Percentiles rank a stretch among this genome's conserved stretches.
Evolutionary conservation across 192 early-diverging fungal genomes (phyloP).

Genomic region (Coemansia sp.): DNA sequence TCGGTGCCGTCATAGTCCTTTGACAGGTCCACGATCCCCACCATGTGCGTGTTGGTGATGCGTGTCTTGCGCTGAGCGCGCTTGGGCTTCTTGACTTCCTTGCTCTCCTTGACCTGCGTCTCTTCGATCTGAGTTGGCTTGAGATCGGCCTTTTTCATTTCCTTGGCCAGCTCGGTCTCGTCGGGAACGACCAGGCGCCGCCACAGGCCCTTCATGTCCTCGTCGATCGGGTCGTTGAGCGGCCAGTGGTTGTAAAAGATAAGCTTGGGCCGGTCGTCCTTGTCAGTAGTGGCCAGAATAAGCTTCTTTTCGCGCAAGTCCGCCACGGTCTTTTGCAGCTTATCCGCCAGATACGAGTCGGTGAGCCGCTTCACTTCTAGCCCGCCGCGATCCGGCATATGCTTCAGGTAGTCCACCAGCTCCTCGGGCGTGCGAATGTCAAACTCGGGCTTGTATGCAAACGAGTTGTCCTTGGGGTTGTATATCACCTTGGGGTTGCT

Average conservation of each 20-base stretch:
- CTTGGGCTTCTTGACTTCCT: conserved; percentile 57
- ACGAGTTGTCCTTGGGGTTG: conserved; percentile 51
- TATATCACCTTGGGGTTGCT: conserved; percentile 63
- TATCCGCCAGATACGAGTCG: conserved; percentile 61
- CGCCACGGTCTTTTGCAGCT: conserved; percentile 13
- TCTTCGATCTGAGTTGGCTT: conserved; percentile 68
- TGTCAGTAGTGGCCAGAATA: conserved; percentile 60
- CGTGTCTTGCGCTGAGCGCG: conserved; percentile 62
- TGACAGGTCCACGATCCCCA: conserved; percentile 64
- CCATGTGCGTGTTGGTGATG: conserved; percentile 76
- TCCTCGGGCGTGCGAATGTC: conserved; percentile 68
- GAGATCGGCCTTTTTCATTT: conserved; percentile 60
- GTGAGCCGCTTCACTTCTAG: conserved; percentile 70
- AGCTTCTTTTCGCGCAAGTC: conserved; percentile 43
- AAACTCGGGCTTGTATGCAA: conserved; percentile 72
- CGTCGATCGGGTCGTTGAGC: conserved; percentile 13
- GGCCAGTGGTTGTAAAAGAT: conserved; percentile 60
- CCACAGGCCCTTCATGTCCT: conserved; percentile 74
- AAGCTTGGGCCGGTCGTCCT: conserved; percentile 58
- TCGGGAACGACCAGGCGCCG: conserved; percentile 60
- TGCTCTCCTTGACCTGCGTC: conserved; percentile 37
- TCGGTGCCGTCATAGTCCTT: conserved; percentile 60
- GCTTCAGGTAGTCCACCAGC: conserved; percentile 55
- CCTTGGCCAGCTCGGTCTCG: conserved; percentile 64
- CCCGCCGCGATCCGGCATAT: conserved; percentile 53